Conservation (phyloP, 352 stramenopile species). For the Phytophthora ramorum region DNA sequence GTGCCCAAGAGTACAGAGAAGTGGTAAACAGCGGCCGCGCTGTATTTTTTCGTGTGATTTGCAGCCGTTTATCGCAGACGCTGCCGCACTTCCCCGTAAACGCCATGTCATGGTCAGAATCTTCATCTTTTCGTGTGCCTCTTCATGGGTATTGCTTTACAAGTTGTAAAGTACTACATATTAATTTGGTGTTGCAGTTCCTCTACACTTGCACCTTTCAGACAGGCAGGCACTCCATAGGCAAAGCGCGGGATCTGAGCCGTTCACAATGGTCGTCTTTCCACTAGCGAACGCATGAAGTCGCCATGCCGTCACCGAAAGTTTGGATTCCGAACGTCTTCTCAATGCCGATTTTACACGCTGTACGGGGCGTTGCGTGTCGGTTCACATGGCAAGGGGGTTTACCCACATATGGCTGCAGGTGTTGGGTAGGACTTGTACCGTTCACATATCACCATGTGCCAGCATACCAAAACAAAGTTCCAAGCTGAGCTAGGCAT, state of each 20-base stretch:
- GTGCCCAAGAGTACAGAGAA: neutral
- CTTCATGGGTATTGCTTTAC: neutral
- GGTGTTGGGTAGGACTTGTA: constrained; percentile 13
- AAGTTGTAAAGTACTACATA: neutral
- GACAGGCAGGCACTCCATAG: constrained; percentile 1
- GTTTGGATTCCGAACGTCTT: constrained; percentile 8
- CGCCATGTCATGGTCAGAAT: neutral
- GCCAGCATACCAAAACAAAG: neutral
- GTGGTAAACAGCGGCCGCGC: neutral
- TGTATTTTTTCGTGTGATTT: neutral
- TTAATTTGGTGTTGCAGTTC: neutral
- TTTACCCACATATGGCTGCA: neutral
- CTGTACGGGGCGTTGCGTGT: neutral
- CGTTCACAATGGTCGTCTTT: constrained; percentile 12
- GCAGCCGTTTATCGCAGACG: neutral
- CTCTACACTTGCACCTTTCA: constrained; percentile 1
- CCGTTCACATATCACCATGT: neutral
- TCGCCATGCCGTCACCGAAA: constrained; percentile 28
- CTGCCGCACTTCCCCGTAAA: neutral
- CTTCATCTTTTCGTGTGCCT: neutral
- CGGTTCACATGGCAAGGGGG: neutral
- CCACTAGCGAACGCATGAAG: constrained; percentile 29
- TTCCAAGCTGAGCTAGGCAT: neutral
- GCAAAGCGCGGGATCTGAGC: constrained; percentile 19
- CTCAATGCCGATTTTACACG: constrained; percentile 1